A percentile compares a stretch with the other conserved stretches of the same genome.
phyloP scores from a whole-genome alignment of 169 alveolate species.

The Eimeria brunetti region DNA sequence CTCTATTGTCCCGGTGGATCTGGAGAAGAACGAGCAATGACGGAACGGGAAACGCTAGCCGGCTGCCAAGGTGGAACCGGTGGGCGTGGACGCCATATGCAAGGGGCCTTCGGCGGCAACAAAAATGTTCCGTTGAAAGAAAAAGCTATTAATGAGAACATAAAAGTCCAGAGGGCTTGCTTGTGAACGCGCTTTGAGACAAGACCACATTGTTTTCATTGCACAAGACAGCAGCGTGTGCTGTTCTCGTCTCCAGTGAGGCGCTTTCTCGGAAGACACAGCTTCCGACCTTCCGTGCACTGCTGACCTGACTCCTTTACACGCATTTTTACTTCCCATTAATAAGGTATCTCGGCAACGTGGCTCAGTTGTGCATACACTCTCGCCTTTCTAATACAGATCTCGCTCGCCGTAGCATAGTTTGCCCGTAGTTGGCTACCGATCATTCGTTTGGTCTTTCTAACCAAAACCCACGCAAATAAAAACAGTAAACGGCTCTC shows the following conservation, averaged over 20 bases:
- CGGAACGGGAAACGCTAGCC: not conserved
- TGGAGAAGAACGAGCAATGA: not conserved
- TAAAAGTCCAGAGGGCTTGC: not conserved
- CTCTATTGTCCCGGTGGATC: not conserved
- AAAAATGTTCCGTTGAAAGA: not conserved
- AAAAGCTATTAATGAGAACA: not conserved
- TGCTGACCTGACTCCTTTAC: not conserved
- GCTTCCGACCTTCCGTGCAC: not conserved
- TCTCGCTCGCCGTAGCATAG: too few relatives aligned
- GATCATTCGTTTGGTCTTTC: too few relatives aligned
- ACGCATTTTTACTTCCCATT: not conserved
- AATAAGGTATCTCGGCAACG: not conserved
- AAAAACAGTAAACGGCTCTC: too few relatives aligned
- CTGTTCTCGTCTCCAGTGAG: not conserved
- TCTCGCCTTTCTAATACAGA: too few relatives aligned
- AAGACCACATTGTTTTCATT: too few relatives aligned
- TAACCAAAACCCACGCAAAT: too few relatives aligned
- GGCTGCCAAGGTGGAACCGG: not conserved
- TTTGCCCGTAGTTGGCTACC: too few relatives aligned
- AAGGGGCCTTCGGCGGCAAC: not conserved
- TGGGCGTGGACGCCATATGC: not conserved
- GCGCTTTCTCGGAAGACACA: not conserved
- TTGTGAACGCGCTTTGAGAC: not conserved
- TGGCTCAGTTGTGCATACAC: not conserved
- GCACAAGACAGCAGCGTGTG: not conserved